Evolutionary conservation across 257 asterid species (phyloP), one percentile per base, ranked within the genome.

Genomic region (Voacanga thouarsii): DNA sequence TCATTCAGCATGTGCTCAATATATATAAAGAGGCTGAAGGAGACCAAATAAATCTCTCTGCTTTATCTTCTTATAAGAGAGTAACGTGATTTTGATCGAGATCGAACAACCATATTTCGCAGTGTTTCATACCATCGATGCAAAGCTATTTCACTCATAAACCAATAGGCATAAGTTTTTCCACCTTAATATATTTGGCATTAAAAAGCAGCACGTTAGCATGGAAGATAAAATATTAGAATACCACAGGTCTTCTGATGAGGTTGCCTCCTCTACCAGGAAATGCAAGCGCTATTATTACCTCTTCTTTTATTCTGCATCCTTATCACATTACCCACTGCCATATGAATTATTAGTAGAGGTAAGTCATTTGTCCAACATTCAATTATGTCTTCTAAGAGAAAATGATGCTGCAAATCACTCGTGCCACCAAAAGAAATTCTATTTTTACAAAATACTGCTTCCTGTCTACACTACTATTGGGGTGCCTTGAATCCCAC

Each of bases 11-110:
- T 55, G 30, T 19, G 24, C 7, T 60, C 6, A 43, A 59, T 26
- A 19, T 71, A 59, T 78, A 44, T 78, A 44, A 28, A 39, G 72
- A 53, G 28, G 33, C 15, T 37, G 45, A 66, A 30, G n/a, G 43
- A 39, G 30, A 30, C 19, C 26, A 33, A 15, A 44, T 69, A 14
- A 71, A 72, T 72, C 65, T 23, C 63, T 33, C 43, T 26, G 5
- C 37, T 23, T 45, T 15, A 9, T 26, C 44, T 19, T 21, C 12
- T 45, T 50, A 1, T 5, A 28, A 49, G 44, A 16, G 41, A 72
- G 23, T 50, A 72, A 72, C 26, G 15, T 72, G 41, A 28, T 23
- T 47, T 72, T 72, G 64, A 75, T 75, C 59, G n/a, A 12, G 78
- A 75, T 75, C 57, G 15, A 75, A n/a, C n/a, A n/a, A n/a, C n/a